These are phyloP conservation scores for Chaetoceros tenuissimus DNA, from an alignment of 108 stramenopile genomes.

Conservation along the genomic window DNA sequence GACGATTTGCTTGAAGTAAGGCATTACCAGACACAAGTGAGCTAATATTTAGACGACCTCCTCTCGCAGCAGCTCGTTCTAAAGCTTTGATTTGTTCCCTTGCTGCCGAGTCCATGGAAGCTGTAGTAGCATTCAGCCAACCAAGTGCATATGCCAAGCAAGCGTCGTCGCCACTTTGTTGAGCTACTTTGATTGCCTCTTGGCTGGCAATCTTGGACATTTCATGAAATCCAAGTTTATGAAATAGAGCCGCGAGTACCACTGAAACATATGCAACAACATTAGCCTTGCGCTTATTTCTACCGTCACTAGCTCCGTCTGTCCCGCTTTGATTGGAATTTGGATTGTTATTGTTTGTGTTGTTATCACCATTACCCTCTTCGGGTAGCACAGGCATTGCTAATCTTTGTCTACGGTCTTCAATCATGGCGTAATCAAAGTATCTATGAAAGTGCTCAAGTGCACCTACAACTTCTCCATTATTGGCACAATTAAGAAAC, in stretches of 20 bases:
- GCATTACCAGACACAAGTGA: constrained; percentile 5
- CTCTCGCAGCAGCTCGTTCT: background rate
- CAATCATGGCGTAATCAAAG: constrained; percentile 86
- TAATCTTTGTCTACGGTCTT: constrained; percentile 38
- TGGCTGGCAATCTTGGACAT: constrained; percentile 73
- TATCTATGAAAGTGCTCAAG: constrained; percentile 87
- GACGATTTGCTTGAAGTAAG: constrained; percentile 19
- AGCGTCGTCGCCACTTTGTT: constrained; percentile 79
- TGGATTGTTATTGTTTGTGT: constrained; percentile 1
- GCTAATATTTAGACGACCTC: background rate
- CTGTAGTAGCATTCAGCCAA: constrained; percentile 40
- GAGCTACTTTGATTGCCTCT: constrained; percentile 90
- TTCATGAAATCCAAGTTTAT: constrained; percentile 60
- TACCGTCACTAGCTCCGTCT: constrained; percentile 13
- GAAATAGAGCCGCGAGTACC: constrained; percentile 60
- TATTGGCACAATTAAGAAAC: constrained; percentile 66
- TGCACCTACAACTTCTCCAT: constrained; percentile 68
- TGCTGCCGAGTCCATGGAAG: background rate
- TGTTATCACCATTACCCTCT: constrained; percentile 3
- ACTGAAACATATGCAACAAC: constrained; percentile 79
- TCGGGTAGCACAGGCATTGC: constrained; percentile 13
- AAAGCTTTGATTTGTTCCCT: background rate
- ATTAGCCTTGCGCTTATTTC: no score
- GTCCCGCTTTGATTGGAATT: background rate
- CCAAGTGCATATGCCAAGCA: constrained; percentile 77